Evolutionary conservation across 2,329 filamentous ascomycete genomes (phyloP), one percentile per base, ranked within the genome.

Genomic region (Pyrenochaeta sp.): DNA sequence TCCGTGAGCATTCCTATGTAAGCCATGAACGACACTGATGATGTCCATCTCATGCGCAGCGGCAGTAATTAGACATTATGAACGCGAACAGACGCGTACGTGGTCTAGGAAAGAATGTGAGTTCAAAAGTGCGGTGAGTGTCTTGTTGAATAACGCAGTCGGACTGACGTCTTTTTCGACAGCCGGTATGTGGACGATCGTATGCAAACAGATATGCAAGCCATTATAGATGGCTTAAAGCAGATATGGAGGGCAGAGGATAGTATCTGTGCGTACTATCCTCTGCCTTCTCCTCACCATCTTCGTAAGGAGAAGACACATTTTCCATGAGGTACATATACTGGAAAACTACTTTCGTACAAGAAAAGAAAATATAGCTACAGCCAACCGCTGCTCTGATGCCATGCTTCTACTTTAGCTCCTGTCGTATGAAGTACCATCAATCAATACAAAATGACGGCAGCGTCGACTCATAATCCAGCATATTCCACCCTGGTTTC

Each of bases 1-100:
- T 10, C 44, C 27, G 27, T 42, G 32, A 61, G 52, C 69, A 72
- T 74, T 72, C 69, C 71, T 60, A 67, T 63, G 53, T 66, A 66
- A 66, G 70, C 70, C 70, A 71, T 68, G 59, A 59, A 67, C 58
- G 45, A 59, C 53, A 27, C 52, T 42, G 32, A 58, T n/a, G 28
- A 56, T 36, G 46, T 47, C 46, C 19, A 46, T 45, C 50, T 50
- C 58, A 52, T 42, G 46, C 44, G 53, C 15, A 58, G 42, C 24
- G 42, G 28, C 34, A 44, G 40, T 36, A 51, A 54, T 53, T 50
- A 57, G 46, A 56, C 48, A 54, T 52, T 42, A 24, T 32, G 37
- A 45, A 36, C 24, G 25, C 39, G 19, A 8, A 13, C 27, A 53
- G 43, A 40, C 50, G 44, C 50, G 27, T 39, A 27, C 19, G 47